These are phyloP conservation scores for Fusarium mundagurra DNA, from an alignment of 2,329 filamentous ascomycete genomes.

Conservation along the genomic window DNA sequence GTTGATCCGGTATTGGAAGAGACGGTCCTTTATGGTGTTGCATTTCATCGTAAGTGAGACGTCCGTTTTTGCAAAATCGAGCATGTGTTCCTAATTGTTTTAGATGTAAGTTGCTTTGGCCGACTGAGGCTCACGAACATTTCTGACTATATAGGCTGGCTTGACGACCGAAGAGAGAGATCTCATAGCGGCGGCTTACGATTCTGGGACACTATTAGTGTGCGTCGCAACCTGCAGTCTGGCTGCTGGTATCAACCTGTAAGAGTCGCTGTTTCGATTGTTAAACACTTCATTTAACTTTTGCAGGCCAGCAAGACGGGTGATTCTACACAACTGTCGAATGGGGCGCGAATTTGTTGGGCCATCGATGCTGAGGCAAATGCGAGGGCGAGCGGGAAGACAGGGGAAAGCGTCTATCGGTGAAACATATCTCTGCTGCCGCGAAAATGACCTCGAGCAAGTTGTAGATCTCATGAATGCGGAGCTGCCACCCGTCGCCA, in stretches of 20 bases:
- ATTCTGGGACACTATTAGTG: conserved; percentile 72
- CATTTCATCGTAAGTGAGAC: conserved; percentile 70
- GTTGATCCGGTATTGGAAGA: conserved; percentile 72
- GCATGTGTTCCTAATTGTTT: conserved; percentile 3
- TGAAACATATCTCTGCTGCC: conserved; percentile 81
- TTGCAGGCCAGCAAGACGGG: conserved; percentile 68
- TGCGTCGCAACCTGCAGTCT: conserved; percentile 82
- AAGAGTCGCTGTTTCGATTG: conserved; percentile 12
- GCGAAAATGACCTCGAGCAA: conserved; percentile 72
- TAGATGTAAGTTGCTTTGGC: conserved; percentile 51
- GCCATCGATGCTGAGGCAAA: conserved; percentile 81
- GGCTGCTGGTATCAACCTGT: conserved; percentile 83
- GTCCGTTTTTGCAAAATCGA: not conserved
- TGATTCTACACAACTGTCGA: conserved; percentile 78
- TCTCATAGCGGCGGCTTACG: conserved; percentile 75
- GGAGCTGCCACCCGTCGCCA: conserved; percentile 75
- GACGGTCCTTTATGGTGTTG: conserved; percentile 73
- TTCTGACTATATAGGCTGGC: conserved; percentile 60
- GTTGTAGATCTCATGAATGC: conserved; percentile 77
- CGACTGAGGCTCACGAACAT: not conserved
- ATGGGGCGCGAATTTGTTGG: conserved; percentile 83
- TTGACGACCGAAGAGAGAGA: conserved; percentile 81
- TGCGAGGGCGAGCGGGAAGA: conserved; percentile 80
- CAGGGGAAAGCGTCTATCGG: conserved; percentile 83
- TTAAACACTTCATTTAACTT: conserved; percentile 13